Percentiles rank a stretch among this genome's conserved stretches.
Evolutionary conservation across 148 eudicot genomes (phyloP).

Genomic region (Limonium bicolor): DNA sequence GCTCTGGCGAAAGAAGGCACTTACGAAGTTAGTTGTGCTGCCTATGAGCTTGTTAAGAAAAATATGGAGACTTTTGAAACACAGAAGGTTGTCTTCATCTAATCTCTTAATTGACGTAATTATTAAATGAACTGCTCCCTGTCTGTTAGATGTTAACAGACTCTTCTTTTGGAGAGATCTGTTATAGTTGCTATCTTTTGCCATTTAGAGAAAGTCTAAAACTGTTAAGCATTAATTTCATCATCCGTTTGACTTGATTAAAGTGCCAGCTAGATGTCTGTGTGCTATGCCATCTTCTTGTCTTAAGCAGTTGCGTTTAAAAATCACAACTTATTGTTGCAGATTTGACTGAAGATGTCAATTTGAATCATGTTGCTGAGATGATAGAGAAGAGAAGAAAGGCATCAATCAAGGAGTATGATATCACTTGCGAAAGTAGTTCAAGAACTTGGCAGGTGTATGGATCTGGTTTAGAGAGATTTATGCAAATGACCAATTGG

Average conservation of each 20-base stretch:
- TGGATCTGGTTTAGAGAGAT: constrained; percentile 78
- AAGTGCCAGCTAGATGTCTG: no score
- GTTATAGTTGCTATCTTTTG: no score
- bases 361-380: constrained; percentile 79
- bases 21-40: constrained; percentile 58
- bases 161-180: no score
- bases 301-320: no score
- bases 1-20: constrained; percentile 70
- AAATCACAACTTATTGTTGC: constrained; percentile 7
- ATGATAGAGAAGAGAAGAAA: constrained; percentile 49
- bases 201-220: no score
- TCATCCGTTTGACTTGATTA: no score
- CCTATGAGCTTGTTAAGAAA: constrained; percentile 65
- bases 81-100: no score
- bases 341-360: constrained; percentile 31
- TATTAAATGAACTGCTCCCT: no score
- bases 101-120: no score
- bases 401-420: constrained; percentile 63
- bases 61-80: constrained; percentile 26
- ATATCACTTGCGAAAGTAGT: constrained; percentile 52
- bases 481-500: constrained; percentile 99
- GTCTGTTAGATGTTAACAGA: no score
- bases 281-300: no score
- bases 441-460: constrained; percentile 56
- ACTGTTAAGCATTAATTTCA: no score